Conservation (phyloP, 1,139 yeast genomes). For the Scheffersomyces segobiensis region DNA sequence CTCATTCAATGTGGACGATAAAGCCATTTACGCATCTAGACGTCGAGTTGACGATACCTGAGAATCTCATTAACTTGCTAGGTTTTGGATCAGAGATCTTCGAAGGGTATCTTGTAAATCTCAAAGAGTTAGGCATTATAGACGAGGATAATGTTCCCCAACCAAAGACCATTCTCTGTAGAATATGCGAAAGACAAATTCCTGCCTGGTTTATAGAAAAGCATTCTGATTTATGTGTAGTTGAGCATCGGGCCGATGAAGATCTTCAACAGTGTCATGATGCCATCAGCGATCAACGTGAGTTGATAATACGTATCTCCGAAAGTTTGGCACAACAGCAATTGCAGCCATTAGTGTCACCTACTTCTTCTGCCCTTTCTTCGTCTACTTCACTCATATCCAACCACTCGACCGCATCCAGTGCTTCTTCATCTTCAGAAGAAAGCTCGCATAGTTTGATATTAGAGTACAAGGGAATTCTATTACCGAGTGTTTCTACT, state of each 20-base stretch:
- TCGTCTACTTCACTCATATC: constrained; percentile 16
- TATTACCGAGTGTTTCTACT: constrained; percentile 35
- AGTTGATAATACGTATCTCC: constrained; percentile 47
- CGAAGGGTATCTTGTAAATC: constrained; percentile 65
- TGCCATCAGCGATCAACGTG: constrained; percentile 68
- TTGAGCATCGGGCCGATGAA: constrained; percentile 82
- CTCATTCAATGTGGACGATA: constrained; percentile 92
- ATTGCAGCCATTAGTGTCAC: constrained; percentile 16
- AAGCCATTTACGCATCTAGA: constrained; percentile 72
- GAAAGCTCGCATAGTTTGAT: constrained; percentile 14
- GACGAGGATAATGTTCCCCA: constrained; percentile 69
- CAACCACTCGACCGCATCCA: constrained; percentile 13
- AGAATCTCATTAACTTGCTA: constrained; percentile 62
- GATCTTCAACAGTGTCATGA: constrained; percentile 81
- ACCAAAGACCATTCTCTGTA: constrained; percentile 78
- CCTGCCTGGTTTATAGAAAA: constrained; percentile 97
- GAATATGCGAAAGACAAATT: constrained; percentile 88
- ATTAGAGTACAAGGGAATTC: constrained; percentile 61
- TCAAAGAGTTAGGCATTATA: constrained; percentile 61
- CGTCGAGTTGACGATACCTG: constrained; percentile 66
- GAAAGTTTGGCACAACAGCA: constrained; percentile 34
- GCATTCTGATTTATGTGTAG: constrained; percentile 84
- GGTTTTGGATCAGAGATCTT: constrained; percentile 91
- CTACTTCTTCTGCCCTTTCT: constrained; percentile 18
- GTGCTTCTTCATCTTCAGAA: constrained; percentile 15